A percentile compares a stretch with the other conserved stretches of the same genome.
These are phyloP conservation scores for Flaveria floridana DNA, from an alignment of 140 eudicot species.

Conservation along the genomic window DNA sequence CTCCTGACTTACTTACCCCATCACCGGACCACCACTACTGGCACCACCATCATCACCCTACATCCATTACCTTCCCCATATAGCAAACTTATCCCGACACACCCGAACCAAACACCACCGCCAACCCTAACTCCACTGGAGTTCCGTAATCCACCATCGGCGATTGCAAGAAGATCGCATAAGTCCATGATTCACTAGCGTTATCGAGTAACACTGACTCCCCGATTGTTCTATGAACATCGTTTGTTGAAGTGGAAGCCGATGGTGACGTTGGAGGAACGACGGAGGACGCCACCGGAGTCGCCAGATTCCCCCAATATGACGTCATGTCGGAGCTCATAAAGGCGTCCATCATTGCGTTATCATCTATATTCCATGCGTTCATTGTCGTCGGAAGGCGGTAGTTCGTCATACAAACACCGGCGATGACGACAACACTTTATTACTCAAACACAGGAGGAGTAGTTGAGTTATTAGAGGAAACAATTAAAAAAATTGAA, in stretches of 20 bases:
- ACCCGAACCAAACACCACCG: too few relatives aligned
- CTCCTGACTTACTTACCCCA: too few relatives aligned
- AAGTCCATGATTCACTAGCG: conserved; percentile 68
- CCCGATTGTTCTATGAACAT: background rate
- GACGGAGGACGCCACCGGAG: background rate
- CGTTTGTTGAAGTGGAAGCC: conserved; percentile 27
- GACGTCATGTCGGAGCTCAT: conserved; percentile 44
- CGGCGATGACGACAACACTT: background rate
- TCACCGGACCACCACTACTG: too few relatives aligned
- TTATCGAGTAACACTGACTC: conserved; percentile 45
- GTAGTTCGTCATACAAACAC: conserved; percentile 36
- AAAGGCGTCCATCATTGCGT: conserved; percentile 56
- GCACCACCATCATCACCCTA: too few relatives aligned
- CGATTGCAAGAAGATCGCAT: conserved; percentile 89
- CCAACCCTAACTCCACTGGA: conserved; percentile 44
- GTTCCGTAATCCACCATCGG: conserved; percentile 34
- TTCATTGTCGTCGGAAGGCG: conserved; percentile 38
- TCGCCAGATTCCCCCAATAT: conserved; percentile 43
- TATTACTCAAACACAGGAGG: background rate
- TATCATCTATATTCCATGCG: conserved; percentile 48
- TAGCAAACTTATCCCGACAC: too few relatives aligned
- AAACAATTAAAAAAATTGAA: background rate
- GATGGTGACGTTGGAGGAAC: conserved; percentile 35
- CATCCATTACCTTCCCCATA: too few relatives aligned
- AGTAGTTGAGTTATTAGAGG: background rate